Conservation (phyloP, 2,329 filamentous ascomycete species). For the Alternaria triticimaculans region DNA sequence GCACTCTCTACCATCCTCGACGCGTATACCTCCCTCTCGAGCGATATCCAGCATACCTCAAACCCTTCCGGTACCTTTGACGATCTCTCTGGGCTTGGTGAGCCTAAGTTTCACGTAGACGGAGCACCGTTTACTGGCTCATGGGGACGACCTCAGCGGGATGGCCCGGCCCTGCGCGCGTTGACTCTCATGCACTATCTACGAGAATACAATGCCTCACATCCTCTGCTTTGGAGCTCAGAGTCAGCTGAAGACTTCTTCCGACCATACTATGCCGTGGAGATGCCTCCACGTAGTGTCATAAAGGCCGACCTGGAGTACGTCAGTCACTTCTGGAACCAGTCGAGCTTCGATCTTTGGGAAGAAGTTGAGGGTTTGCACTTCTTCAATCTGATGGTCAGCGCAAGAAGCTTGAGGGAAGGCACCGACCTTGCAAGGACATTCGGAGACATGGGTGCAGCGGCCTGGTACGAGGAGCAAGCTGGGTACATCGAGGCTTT, state of each 20-base stretch:
- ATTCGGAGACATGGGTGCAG: conserved; percentile 48
- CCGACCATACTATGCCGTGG: conserved; percentile 46
- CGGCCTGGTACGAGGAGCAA: conserved; percentile 49
- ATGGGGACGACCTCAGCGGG: conserved; percentile 54
- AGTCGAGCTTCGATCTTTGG: conserved; percentile 54
- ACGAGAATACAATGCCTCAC: conserved; percentile 49
- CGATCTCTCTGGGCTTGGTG: conserved; percentile 50
- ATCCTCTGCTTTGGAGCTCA: conserved; percentile 46
- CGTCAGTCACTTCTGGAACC: conserved; percentile 51
- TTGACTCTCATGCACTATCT: conserved; percentile 53
- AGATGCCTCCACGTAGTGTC: conserved; percentile 46
- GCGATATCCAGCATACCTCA: conserved; percentile 47
- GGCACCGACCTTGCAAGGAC: conserved; percentile 42
- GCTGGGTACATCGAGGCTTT: conserved; percentile 44
- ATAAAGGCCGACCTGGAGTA: conserved; percentile 57
- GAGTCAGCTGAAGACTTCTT: conserved; percentile 37
- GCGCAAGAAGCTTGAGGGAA: conserved; percentile 45
- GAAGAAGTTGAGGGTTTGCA: conserved; percentile 54
- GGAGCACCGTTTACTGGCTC: conserved; percentile 46
- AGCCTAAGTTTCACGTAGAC: conserved; percentile 53
- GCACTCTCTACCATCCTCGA: conserved; percentile 40
- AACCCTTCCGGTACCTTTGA: conserved; percentile 48
- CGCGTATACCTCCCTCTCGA: conserved; percentile 44
- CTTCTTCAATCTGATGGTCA: conserved; percentile 52
- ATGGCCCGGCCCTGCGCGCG: conserved; percentile 53